phyloP scores from a whole-genome alignment of 2,329 filamentous ascomycete genomes.

The Blastomyces gilchristii region DNA sequence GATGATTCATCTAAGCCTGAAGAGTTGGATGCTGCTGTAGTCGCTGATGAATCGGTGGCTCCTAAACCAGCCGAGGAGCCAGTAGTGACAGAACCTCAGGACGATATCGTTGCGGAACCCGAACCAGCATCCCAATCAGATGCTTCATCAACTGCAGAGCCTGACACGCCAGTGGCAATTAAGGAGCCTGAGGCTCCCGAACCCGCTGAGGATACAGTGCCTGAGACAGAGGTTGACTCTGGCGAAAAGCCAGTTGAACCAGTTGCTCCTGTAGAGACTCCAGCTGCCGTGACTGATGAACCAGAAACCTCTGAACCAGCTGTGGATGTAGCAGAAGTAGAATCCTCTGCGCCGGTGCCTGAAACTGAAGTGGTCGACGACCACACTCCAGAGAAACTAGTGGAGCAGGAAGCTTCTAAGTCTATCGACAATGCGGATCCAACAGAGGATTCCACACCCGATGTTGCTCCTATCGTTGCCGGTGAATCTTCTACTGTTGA shows the following conservation, averaged over 20 bases:
- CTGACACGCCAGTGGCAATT: no score
- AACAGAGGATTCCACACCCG: not conserved
- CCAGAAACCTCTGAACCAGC: not conserved
- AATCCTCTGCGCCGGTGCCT: not conserved
- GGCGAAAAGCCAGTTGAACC: not conserved
- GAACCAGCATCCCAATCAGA: no score
- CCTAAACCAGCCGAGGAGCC: not conserved
- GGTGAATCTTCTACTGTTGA: not conserved
- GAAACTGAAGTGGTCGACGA: not conserved
- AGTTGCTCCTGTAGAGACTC: not conserved
- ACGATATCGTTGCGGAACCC: no score
- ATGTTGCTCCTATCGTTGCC: not conserved
- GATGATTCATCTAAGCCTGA: not conserved
- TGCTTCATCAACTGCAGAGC: no score
- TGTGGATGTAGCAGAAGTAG: not conserved
- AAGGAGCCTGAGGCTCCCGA: no score
- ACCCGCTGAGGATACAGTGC: no score
- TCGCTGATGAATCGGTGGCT: not conserved
- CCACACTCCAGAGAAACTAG: not conserved
- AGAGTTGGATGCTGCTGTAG: not conserved
- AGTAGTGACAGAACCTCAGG: not conserved
- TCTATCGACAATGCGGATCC: not conserved
- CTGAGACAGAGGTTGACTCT: not conserved
- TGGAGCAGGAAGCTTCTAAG: not conserved
- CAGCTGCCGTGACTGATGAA: not conserved